Conservation (phyloP, 768 basidiomycete species). For the Suillus brevipes region DNA sequence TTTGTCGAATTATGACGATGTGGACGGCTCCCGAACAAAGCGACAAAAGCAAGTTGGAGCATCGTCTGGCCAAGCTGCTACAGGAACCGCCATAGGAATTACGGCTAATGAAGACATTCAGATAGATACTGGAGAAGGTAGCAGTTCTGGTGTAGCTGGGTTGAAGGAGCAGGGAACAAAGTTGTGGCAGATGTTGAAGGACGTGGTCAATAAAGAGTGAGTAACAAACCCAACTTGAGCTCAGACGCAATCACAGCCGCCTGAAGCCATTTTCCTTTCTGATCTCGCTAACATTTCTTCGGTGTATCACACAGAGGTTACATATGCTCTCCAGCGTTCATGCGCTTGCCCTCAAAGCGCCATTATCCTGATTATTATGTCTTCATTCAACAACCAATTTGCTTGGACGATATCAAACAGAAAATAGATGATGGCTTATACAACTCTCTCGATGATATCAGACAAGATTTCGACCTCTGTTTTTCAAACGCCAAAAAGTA, state of each 20-base stretch:
- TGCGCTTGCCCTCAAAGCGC: conserved; percentile 68
- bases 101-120: conserved; percentile 25
- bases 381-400: conserved; percentile 78
- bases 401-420: conserved; percentile 86
- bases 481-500: conserved; percentile 83
- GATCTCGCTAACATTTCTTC: conserved; percentile 34
- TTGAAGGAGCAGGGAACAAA: conserved; percentile 68
- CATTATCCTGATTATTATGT: conserved; percentile 86
- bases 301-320: conserved; percentile 54
- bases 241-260: conserved; percentile 21
- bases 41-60: conserved; percentile 46
- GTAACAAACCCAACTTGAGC: conserved; percentile 49
- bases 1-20: conserved; percentile 38
- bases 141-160: conserved; percentile 25
- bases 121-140: conserved; percentile 22
- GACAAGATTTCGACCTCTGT: conserved; percentile 71
- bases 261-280: conserved; percentile 44
- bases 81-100: conserved; percentile 32
- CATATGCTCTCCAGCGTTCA: conserved; percentile 61
- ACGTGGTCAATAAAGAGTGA: conserved; percentile 87
- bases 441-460: conserved; percentile 62
- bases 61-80: conserved; percentile 43
- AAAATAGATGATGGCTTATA: conserved; percentile 64
- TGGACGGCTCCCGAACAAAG: conserved; percentile 50
- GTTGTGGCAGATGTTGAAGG: conserved; percentile 78